phyloP scores from a whole-genome alignment of 2,329 filamentous ascomycete genomes.

The Penicillium verrucosum region DNA sequence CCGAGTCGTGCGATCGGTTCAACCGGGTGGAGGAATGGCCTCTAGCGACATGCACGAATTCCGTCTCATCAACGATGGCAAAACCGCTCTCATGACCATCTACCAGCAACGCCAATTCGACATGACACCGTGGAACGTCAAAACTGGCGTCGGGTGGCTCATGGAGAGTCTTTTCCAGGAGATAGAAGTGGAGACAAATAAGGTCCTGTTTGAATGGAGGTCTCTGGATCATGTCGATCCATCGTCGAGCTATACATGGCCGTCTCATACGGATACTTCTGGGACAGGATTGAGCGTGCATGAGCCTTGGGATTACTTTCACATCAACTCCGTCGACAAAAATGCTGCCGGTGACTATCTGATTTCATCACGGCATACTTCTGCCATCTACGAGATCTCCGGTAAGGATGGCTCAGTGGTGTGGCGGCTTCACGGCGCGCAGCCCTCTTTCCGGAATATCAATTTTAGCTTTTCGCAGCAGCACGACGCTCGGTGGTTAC shows the following conservation, averaged over 20 bases:
- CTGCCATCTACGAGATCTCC: constrained; percentile 42
- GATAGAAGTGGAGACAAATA: constrained; percentile 49
- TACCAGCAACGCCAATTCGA: constrained; percentile 47
- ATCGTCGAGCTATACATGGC: constrained; percentile 47
- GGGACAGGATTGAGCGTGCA: constrained; percentile 48
- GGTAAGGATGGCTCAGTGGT: constrained; percentile 39
- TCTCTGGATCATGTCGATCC: constrained; percentile 51
- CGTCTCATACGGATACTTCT: constrained; percentile 44
- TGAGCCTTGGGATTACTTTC: constrained; percentile 47
- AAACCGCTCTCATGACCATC: constrained; percentile 40
- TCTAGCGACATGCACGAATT: constrained; percentile 55
- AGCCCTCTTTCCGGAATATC: constrained; percentile 37
- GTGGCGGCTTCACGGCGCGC: constrained; percentile 39
- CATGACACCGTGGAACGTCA: constrained; percentile 44
- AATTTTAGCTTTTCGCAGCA: constrained; percentile 45
- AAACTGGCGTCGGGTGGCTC: constrained; percentile 49
- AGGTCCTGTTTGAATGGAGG: constrained; percentile 51
- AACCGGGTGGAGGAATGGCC: constrained; percentile 39
- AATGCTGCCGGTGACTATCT: constrained; percentile 42
- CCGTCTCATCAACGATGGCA: constrained; percentile 45
- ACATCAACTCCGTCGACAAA: constrained; percentile 45
- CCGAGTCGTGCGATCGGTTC: constrained; percentile 48
- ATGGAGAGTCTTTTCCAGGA: constrained; percentile 55
- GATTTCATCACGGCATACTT: constrained; percentile 42
- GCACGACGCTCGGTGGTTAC: constrained; percentile 42